Evolutionary conservation across 768 basidiomycete species (phyloP).

Genomic region (Erythrobasidium yunnanense): DNA sequence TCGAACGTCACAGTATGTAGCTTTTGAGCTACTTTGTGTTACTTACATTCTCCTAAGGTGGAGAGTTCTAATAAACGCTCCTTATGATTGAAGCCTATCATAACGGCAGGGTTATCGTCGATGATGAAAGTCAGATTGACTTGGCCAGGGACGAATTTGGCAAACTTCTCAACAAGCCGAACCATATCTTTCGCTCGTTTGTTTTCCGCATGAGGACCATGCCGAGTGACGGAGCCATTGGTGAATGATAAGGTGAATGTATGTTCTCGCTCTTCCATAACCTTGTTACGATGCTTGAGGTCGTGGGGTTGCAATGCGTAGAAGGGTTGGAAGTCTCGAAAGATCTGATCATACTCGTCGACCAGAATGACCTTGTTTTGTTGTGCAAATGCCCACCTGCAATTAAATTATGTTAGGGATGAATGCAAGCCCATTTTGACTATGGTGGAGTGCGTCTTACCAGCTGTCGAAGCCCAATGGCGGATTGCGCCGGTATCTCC

Average conservation of each 20-base stretch:
- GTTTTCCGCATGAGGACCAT: constrained; percentile 32
- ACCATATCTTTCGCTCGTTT: constrained; percentile 35
- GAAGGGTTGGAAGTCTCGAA: constrained; percentile 66
- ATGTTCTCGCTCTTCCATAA: constrained; percentile 37
- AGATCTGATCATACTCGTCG: constrained; percentile 60
- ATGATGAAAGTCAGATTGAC: constrained; percentile 37
- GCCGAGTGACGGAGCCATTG: constrained; percentile 28
- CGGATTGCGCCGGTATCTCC: constrained; percentile 64
- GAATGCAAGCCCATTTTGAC: too few relatives aligned
- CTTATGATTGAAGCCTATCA: constrained; percentile 34
- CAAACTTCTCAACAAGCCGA: constrained; percentile 34
- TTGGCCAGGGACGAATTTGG: constrained; percentile 30
- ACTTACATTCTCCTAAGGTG: constrained; percentile 34
- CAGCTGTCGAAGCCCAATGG: constrained; percentile 84
- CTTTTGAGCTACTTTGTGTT: too few relatives aligned
- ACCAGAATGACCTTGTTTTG: constrained; percentile 63
- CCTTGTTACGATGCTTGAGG: constrained; percentile 32
- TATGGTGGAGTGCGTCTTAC: constrained; percentile 47
- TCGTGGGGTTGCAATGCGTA: constrained; percentile 52
- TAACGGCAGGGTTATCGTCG: constrained; percentile 36
- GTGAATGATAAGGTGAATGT: constrained; percentile 36
- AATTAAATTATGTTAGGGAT: neutral
- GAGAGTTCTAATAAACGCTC: constrained; percentile 35
- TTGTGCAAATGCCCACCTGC: constrained; percentile 56
- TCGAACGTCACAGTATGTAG: too few relatives aligned